Base-by-base conservation (phyloP, 2,329 filamentous ascomycete genomes). In the Sporothrix pseudoabietina region DNA sequence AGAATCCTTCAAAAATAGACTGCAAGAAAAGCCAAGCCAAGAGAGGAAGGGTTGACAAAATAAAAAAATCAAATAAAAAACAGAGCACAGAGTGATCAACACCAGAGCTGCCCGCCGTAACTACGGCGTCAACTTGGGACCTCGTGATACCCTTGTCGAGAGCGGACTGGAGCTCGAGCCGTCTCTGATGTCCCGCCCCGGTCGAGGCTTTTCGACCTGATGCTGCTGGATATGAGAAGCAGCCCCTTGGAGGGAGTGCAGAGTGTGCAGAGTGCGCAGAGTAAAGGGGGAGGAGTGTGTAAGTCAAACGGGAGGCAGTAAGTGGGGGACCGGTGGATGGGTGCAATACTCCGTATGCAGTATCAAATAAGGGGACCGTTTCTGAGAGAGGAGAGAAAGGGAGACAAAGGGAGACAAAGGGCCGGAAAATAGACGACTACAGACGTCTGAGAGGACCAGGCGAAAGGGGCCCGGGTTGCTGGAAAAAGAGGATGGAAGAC, bases 71-170 rank as follows among this genome's bases (percentile, higher is more conserved):
- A 26, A 22, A 39, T 19, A 32, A 63, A 47, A 26, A 22, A 16
- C 12, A 35, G 30, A 14, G 32, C 30, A 39, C 32, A 39, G n/a
- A 5, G 39, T 30, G 39, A 47, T 47, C 12, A 39, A 32, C 10
- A 35, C 12, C 39, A 57, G 39, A 63, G 55, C 69, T 49, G 41
- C 16, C 30, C 8, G 69, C 55, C 39, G 69, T 71, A 16, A 49
- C 69, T 61, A 32, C 44, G 9, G 32, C 30, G 16, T 71, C 39
- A 26, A 39, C 41, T 30, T 32, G 19, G 19, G 69, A 19, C 69
- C 69, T 71, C 57, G 69, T 71, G 69, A 71, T 71, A 65, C 69
- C 69, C 69, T 61, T 65, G 69, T 65, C 57, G 39, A 10, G 57
- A 54, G 52, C 69, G 30, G 69, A 54, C 41, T 35, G 16, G 41